Base-by-base conservation (phyloP, 2,329 filamentous ascomycete genomes). In the Neocatenulostroma microsporum region DNA sequence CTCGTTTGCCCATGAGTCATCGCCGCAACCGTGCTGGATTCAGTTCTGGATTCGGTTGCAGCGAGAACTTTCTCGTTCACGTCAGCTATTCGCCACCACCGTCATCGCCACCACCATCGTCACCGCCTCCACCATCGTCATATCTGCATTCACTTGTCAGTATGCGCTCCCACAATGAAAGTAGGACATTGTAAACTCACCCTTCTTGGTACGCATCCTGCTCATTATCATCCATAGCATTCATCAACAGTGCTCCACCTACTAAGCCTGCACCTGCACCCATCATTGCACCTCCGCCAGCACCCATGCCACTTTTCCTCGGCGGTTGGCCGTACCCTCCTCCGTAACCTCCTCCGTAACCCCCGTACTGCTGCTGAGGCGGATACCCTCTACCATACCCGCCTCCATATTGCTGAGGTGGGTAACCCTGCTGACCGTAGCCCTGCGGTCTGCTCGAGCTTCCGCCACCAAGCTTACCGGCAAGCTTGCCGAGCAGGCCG, bases 221-320 rank as follows among this genome's bases (percentile, higher is more conserved):
- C 4, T 76, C 67, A 41, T 80, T 63, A 47, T 83, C 62, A 30
- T 72, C 57, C 42, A 80, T 40, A 4, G 49, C 74, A 38, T 82
- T 64, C 34, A 88, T 69, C 1, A 94, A 61, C 51, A 94, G 44
- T 44, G 77, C 74, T 37, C 87, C 87, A 49, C 86, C 88, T 1
- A 94, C 52, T 56, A 94, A 55, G 59, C 87, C 87, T 46, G 82
- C 87, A 48, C 86, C 87, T 3, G 84, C 61, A 64, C 87, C 87
- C 28, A 94, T 66, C 15, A 84, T 84, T 7, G 80, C 77, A 34
- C 80, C 85, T 31, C 84, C 85, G 2, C 72, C 76, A 41, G 74
- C 70, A n/a, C 84, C 84, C 63, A 89, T 67, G 17, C 63, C 57
- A 29, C 47, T 47, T 36, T 62, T 63, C 50, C 67, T 69, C 41